Base-by-base conservation (phyloP, 2,329 filamentous ascomycete genomes). In the Cryphonectria naterciae region DNA sequence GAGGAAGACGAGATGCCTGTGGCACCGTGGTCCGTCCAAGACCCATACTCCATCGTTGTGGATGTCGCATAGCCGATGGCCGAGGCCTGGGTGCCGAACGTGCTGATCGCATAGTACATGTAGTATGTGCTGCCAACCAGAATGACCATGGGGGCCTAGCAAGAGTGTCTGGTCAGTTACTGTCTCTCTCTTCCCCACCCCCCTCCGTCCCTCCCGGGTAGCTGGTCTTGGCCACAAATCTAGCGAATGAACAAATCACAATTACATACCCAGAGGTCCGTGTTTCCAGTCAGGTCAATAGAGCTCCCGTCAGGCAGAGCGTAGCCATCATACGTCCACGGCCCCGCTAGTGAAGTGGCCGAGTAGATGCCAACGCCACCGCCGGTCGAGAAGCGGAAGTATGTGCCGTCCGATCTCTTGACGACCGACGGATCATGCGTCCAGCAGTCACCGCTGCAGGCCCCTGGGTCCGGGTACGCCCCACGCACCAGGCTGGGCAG, bases 51-150 rank as follows among this genome's bases (percentile, higher is more conserved):
- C 49, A 77, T 52, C 35, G 67, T 74, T 2, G 73, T 62, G 0
- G 79, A 80, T 28, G 76, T 83, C 4, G 84, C 84, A 15, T 84
- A 80, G 25, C 91, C 90, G 73, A 92, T 91, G 46, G 87, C 87
- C 0, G 87, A 89, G 77, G 84, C 80, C 73, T 91, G 88, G 0
- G 83, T 85, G 0, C 89, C 89, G 73, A 90, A 91, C 0, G 85
- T 82, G 49, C 85, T 89, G n/a, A 91, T 88, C 1, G 87, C 83
- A 79, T 92, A 91, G 84, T 90, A 92, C n/a, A 93, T 85, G 75
- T 91, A 86, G 80, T 91, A 92, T 0, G 83, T 82, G 68, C 80
- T 81, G 73, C 85, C 86, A n/a, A 92, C 82, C 22, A 86, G 80
- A 25, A 81, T 78, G 19, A 90, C 86, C 74, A 92, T 90, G 0